phyloP scores from a whole-genome alignment of 2,329 filamentous ascomycete species.

The Botrytis hyacinthi region DNA sequence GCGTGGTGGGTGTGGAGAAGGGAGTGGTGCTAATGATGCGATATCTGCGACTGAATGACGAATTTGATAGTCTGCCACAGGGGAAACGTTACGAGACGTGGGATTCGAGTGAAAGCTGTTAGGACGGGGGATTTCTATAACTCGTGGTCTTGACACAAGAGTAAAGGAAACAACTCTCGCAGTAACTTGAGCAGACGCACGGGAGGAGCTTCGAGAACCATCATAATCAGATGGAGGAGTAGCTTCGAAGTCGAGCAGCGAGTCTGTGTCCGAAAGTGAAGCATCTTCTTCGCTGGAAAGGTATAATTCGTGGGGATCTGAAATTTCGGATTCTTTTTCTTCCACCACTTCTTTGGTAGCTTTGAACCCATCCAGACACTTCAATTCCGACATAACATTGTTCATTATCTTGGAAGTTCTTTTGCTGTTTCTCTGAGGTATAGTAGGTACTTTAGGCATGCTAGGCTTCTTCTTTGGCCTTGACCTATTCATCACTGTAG shows the following conservation, averaged over 20 bases:
- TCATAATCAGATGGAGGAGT: conserved; percentile 40
- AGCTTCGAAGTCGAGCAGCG: conserved; percentile 45
- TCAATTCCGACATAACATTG: conserved; percentile 33
- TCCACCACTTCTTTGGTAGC: conserved; percentile 27
- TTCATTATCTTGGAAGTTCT: conserved; percentile 33
- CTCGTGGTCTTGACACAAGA: conserved; percentile 57
- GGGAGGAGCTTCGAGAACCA: conserved; percentile 30
- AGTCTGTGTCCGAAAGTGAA: conserved; percentile 60
- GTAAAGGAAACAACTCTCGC: conserved; percentile 59
- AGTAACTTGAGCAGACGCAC: conserved; percentile 49
- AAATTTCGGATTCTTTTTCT: conserved; percentile 19
- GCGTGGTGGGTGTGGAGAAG: conserved; percentile 6
- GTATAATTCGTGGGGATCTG: conserved; percentile 56
- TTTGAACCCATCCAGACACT: conserved; percentile 30
- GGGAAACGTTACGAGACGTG: conserved; percentile 8
- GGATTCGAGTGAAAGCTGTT: conserved; percentile 10
- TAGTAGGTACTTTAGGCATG: conserved; percentile 28
- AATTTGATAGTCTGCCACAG: conserved; percentile 8
- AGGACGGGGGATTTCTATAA: conserved; percentile 41
- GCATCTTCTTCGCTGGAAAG: conserved; percentile 65
- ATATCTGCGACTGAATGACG: conserved; percentile 18
- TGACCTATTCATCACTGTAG: conserved; percentile 29
- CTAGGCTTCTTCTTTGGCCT: conserved; percentile 29
- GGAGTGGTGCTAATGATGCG: background rate
- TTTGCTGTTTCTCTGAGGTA: conserved; percentile 33